Base-by-base conservation (phyloP, 768 basidiomycete species). In the Hysterangium stoloniferum region DNA sequence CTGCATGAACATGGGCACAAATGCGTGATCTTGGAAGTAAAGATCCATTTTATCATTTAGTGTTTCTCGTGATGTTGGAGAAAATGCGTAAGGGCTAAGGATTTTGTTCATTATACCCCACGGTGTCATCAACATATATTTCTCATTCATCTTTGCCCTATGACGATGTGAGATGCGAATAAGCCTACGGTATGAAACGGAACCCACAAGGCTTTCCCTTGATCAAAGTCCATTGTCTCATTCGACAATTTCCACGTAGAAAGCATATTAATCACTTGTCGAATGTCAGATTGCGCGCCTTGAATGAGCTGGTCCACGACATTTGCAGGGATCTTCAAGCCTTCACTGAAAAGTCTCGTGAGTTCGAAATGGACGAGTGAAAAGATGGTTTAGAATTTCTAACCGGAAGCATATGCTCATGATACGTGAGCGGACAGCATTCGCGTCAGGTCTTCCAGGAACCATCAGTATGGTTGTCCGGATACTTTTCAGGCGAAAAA, bases 241-340 rank as follows among this genome's bases (percentile, higher is more conserved):
- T 71, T 84, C 7, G 85, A 86, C n/a, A 97, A 66, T 59, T 84
- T 92, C 89, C 92, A 98, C 0, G 95, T 98, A 4, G 96, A 95
- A 11, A 99, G 71, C 92, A 99, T 97, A 64, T 97, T 98, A 53
- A 99, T 68, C 17, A 98, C 90, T 63, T 95, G 95, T 3, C 96
- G 86, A 52, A 99, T 95, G 66, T 99, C 96, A 1, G 94, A 95
- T 58, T 96, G 89, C 2, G 92, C 76, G 4, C 95, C 88, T 1
- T 70, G 66, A 51, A 98, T 79, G 28, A 99, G 84, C 63, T 96
- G 89, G 61, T 99, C 96, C 29, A 98, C 66, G 35, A 94, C 95
- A 52, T 89, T 89, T 0, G 82, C 80, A 0, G 89, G 86, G n/a
- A 97, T 71, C 64, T 89, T 86, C 79, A 99, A 77, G 57, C 89